Base-by-base conservation (phyloP, 2,329 filamentous ascomycete species). In the Monosporascus sp. region DNA sequence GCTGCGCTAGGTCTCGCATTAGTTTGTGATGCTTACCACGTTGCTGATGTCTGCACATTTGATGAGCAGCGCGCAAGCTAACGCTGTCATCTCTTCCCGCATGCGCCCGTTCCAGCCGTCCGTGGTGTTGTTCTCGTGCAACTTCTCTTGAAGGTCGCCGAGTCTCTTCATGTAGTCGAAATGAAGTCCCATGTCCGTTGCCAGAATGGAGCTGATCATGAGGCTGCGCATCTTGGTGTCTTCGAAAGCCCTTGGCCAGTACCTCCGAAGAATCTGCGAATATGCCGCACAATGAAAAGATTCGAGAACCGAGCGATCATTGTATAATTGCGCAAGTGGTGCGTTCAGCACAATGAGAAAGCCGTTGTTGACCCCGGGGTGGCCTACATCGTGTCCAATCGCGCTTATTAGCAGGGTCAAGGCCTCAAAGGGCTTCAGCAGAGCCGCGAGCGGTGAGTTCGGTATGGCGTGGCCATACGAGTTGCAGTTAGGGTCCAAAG, bases 31-130 rank as follows among this genome's bases (percentile, higher is more conserved):
- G 86, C 89, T 70, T 80, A 93, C 89, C 69, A 97, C 94, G 68
- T 99, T 99, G 74, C 93, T 97, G 66, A 99, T 97, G 70, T 99
- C 94, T 39, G 94, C 94, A 68, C 94, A 97, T 70, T 99, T 99
- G 73, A 99, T 97, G 54, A 99, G 75, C 52, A 99, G 75, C 15
- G 91, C 91, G 71, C 94, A 97, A n/a, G 88, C 77, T 47, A 97
- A 73, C 9, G 89, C 84, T 60, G 87, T 88, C 60, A 91, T 82
- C 60, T 92, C 87, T 55, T 94, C 86, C 11, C 87, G 68, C 60
- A 87, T 81, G 59, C 91, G 88, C 5, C 82, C 83, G 55, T 86
- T 87, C 91, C 90, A 97, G 8, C 81, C 82, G 53, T 90, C 84
- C 5, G 83, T 81, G 48, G 77, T 79, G 52, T 84, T 77, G 60